Evolutionary conservation across 441 rosid species (phyloP), one percentile per base, ranked within the genome.

Genomic region (Breynia disticha): DNA sequence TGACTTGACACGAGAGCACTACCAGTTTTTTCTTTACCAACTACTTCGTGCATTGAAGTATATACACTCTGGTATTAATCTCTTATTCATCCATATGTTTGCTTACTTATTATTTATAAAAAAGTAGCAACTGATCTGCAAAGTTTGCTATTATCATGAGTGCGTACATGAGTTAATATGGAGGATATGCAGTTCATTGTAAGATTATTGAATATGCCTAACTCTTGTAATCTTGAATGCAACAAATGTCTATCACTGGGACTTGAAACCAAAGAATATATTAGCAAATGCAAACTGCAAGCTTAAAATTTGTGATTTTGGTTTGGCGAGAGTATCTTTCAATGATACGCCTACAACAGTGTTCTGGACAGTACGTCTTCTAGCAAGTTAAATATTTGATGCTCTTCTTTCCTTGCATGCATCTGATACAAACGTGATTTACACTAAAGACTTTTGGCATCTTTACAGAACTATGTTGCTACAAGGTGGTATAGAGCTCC

Each of bases 21-120:
- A 83, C 54, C 99, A 93, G 55, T 89, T 93, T 72, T 93, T 93
- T 54, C 90, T 93, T 55, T 93, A 89, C 62, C 99, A 89, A 70
- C 75, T 93, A 74, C 90, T 93, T 37, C 95, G 96, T 43, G 97
- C 90, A 14, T 62, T 89, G 67, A 93, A 93, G 66, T 75, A 79
- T 60, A 84, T 86, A 77, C 95, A 87, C 73, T 74, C 90, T 63
- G 95, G 95, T 83, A 72, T 4, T 28, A 5, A 28, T 28, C 35
- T 9, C 35, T 28, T 28, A 28, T 28, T 28, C 7, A 4, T 28
- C 35, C 35, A 28, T 28, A 28, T 28, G 35, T 28, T 28, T 28
- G 35, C 35, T 28, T 4, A 9, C 3, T 28, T 28, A 9, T 28
- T 28, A 28, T 28, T 4, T 28, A 28, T 28, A 28, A 28, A 28